Conservation (phyloP, 1,284 basidiomycete genomes). For the Xerocomus nothofagi region DNA sequence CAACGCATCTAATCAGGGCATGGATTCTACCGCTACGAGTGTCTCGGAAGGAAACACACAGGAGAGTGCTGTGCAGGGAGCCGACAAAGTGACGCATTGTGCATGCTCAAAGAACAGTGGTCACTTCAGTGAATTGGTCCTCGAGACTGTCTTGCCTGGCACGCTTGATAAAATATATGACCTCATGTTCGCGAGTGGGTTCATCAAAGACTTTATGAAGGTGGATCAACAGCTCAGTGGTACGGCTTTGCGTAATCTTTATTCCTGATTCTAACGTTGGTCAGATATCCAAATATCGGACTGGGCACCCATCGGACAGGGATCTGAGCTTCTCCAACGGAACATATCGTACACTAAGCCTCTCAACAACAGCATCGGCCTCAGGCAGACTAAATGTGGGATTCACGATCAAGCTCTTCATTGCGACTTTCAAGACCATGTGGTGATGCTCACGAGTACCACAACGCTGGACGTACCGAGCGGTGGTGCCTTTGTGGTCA, state of each 20-base stretch:
- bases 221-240: conserved; percentile 88
- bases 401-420: conserved; percentile 83
- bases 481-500: conserved; percentile 89
- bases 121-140: conserved; percentile 74
- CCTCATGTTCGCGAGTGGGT: conserved; percentile 94
- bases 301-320: conserved; percentile 70
- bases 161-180: conserved; percentile 96
- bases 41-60: conserved; percentile 21
- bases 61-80: conserved; percentile 5
- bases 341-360: conserved; percentile 98
- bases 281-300: conserved; percentile 91
- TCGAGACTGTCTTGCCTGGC: conserved; percentile 82
- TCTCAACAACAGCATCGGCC: conserved; percentile 84
- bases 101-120: conserved; percentile 69
- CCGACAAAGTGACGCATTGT: conserved; percentile 67
- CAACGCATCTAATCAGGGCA: conserved; percentile 20
- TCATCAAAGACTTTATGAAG: conserved; percentile 92
- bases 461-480: conserved; percentile 93
- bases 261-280: conserved; percentile 4
- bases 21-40: conserved; percentile 22
- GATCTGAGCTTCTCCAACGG: conserved; percentile 73
- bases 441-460: conserved; percentile 87
- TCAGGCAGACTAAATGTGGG: conserved; percentile 94
- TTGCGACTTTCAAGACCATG: conserved; percentile 84
- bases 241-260: conserved; percentile 37